phyloP scores from a whole-genome alignment of 129 eudicot species.

The Pittosporum tobira region DNA sequence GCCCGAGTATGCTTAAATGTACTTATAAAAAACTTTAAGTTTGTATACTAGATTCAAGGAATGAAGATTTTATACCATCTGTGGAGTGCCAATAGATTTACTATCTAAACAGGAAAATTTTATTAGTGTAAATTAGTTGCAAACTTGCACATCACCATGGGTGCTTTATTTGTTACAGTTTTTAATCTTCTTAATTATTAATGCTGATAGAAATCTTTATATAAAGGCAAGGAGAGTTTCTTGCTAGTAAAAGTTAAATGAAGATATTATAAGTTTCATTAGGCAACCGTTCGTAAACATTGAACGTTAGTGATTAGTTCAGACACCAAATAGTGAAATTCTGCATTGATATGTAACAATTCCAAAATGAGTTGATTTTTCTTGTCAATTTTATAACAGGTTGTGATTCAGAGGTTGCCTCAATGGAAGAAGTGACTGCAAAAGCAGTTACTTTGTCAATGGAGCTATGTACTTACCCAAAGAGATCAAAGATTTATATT shows the following conservation, averaged over 20 bases:
- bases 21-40: too few species aligned
- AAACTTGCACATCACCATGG: background rate
- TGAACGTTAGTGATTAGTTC: too few species aligned
- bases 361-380: too few species aligned
- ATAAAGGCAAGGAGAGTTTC: background rate
- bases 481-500: background rate
- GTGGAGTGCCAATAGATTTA: background rate
- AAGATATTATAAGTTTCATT: too few species aligned
- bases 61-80: background rate
- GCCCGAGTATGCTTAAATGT: too few species aligned
- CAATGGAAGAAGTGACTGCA: conserved; percentile 54
- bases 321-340: too few species aligned
- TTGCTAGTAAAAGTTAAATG: too few species aligned
- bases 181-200: background rate
- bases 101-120: background rate
- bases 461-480: background rate
- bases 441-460: background rate
- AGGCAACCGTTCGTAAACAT: too few species aligned
- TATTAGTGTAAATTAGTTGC: too few species aligned
- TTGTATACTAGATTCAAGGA: too few species aligned
- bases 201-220: too few species aligned
- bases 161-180: background rate
- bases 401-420: conserved; percentile 68
- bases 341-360: too few species aligned
- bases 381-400: conserved; percentile 25